phyloP scores from a whole-genome alignment of 192 early-diverging fungal genomes.

The Coemansia sp. region DNA sequence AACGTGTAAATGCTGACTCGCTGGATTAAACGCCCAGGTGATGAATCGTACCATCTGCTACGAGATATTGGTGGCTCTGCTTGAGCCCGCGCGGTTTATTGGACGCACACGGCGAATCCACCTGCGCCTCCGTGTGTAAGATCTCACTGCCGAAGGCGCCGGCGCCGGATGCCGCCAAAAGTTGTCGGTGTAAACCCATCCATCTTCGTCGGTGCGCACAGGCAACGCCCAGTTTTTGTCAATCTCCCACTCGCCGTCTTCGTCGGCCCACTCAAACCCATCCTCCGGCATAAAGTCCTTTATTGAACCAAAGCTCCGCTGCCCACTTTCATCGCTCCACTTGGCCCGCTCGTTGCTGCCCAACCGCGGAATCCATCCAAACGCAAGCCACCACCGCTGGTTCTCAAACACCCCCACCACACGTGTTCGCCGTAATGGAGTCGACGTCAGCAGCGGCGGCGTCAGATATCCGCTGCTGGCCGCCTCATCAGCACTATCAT shows the following conservation, averaged over 20 bases:
- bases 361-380: slow-evolving; percentile 70
- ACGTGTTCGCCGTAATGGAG: slow-evolving; percentile 32
- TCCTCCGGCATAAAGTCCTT: slow-evolving; percentile 58
- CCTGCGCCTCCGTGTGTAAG: slow-evolving; percentile 63
- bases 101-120: slow-evolving; percentile 61
- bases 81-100: slow-evolving; percentile 1
- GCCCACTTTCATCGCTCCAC: slow-evolving; percentile 69
- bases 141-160: slow-evolving; percentile 44
- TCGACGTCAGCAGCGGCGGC: slow-evolving; percentile 42
- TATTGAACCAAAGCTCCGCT: slow-evolving; percentile 52
- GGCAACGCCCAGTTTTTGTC: slow-evolving; percentile 55
- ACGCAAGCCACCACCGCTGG: slow-evolving; percentile 77
- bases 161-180: slow-evolving; percentile 59
- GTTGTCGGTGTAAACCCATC: slow-evolving; percentile 72
- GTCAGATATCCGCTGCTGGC: slow-evolving; percentile 39
- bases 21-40: not conserved
- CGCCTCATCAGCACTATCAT: not conserved
- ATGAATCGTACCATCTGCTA: not conserved
- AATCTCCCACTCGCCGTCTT: slow-evolving; percentile 59
- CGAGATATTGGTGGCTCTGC: not conserved
- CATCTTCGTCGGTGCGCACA: slow-evolving; percentile 55
- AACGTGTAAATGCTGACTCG: not conserved
- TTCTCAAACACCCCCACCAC: slow-evolving; percentile 64
- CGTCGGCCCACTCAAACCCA: slow-evolving; percentile 60
- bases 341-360: slow-evolving; percentile 61